These are phyloP conservation scores for Podila epigama DNA, from an alignment of 192 early-diverging fungal species.

Conservation along the genomic window DNA sequence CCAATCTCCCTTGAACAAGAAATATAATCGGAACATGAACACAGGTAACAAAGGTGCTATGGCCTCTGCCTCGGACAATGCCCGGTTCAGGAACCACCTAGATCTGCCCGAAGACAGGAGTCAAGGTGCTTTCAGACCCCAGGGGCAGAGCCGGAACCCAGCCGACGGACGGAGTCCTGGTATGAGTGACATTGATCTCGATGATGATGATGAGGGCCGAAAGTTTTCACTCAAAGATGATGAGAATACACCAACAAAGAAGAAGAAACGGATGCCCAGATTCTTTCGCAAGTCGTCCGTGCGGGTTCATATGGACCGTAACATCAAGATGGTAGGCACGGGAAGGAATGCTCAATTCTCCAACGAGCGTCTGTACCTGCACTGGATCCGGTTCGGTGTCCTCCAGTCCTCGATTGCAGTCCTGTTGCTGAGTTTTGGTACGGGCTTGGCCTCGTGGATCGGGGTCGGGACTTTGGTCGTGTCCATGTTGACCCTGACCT, in stretches of 20 bases:
- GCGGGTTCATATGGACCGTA: neutral
- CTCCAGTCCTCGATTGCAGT: conserved; percentile 18
- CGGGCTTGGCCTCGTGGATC: conserved; percentile 7
- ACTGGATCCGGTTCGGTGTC: conserved; percentile 39
- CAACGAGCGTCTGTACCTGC: conserved; percentile 39
- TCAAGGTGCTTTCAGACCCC: neutral
- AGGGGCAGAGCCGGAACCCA: neutral
- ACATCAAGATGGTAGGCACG: conserved; percentile 4
- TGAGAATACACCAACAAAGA: neutral
- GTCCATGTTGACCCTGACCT: conserved; percentile 22
- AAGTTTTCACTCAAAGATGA: neutral
- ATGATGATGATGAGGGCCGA: neutral
- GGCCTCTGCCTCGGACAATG: neutral
- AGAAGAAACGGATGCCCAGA: neutral
- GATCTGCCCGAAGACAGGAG: conserved; percentile 10
- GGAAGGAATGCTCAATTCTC: conserved; percentile 17
- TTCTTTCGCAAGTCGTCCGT: neutral
- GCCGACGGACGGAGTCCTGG: neutral
- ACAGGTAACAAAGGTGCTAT: neutral
- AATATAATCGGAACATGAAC: neutral
- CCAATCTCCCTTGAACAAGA: conserved; percentile 1
- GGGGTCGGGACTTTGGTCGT: conserved; percentile 11
- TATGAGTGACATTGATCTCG: neutral
- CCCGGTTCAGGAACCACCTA: neutral
- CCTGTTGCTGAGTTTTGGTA: conserved; percentile 19